Base-by-base conservation (phyloP, 2,329 filamentous ascomycete species). In the Lachnellula suecica region DNA sequence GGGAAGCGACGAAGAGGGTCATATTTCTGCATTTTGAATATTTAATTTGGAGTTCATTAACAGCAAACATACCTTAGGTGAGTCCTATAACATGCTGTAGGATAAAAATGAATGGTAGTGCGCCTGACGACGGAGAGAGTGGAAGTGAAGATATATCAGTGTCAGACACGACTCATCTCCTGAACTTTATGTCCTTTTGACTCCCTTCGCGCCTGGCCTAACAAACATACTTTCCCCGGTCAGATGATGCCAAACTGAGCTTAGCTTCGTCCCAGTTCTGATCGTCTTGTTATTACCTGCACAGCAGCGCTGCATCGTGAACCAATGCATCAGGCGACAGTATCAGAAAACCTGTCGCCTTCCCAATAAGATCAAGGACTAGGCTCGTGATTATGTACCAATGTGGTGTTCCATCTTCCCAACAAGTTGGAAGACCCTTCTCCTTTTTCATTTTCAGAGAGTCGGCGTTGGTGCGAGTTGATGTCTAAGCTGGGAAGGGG, bases 131-230 rank as follows among this genome's bases (percentile, higher is more conserved):
- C 13, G 15, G 20, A 19, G 27, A 35, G 45, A 37, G 23, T 29
- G 43, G 40, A 44, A 49, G n/a, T 19, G 13, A 41, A n/a, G n/a
- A n/a, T n/a, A n/a, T n/a, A n/a, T n/a, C n/a, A n/a, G n/a, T n/a
- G 22, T 27, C 15, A 49, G 25, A 31, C 17, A 31, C 19, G 47
- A 27, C 41, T 31, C 46, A 42, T 11, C 34, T 23, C 40, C n/a
- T 31, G 23, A 37, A 17, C 45, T 53, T 49, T 53, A 53, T 53
- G 43, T 43, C 41, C 35, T 41, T 44, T 49, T 41, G 35, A 37
- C 19, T 40, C 19, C 38, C 44, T 25, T 10, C 19, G 19, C 44
- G 41, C 41, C 13, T 9, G 41, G 19, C 15, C 27, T 13, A n/a
- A 34, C 27, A 2, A 45, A 45, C 13, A 46, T n/a, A 17, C 11